Evolutionary conservation across 768 basidiomycete genomes (phyloP).

Genomic region (Kwoniella sp.): DNA sequence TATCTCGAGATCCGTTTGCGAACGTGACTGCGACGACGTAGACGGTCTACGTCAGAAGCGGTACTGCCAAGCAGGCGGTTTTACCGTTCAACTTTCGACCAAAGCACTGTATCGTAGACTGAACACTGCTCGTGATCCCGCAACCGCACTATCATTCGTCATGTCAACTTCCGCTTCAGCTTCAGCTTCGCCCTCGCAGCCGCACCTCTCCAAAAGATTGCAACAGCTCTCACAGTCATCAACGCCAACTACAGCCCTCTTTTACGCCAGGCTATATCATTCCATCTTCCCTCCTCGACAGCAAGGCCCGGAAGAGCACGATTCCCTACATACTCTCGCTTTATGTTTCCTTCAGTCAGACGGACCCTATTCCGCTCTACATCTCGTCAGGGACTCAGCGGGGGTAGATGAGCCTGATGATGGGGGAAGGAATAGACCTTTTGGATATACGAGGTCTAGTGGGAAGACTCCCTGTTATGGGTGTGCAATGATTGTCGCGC

Average conservation of each 20-base stretch:
- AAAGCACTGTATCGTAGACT: too few species aligned
- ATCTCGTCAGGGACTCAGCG: slow-evolving; percentile 42
- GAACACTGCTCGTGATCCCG: too few species aligned
- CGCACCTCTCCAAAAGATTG: slow-evolving; percentile 34
- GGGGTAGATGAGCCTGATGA: slow-evolving; percentile 29
- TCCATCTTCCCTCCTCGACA: slow-evolving; percentile 27
- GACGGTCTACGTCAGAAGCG: too few species aligned
- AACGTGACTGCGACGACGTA: too few species aligned
- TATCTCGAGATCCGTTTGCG: too few species aligned
- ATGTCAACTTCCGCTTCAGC: background rate
- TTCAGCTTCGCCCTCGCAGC: slow-evolving; percentile 23
- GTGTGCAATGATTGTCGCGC: slow-evolving; percentile 50
- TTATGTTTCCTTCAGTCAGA: slow-evolving; percentile 37
- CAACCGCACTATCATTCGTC: background rate
- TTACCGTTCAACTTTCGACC: too few species aligned
- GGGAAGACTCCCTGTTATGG: slow-evolving; percentile 29
- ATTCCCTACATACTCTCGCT: slow-evolving; percentile 43
- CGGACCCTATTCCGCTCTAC: slow-evolving; percentile 41
- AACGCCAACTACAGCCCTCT: slow-evolving; percentile 34
- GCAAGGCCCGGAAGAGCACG: slow-evolving; percentile 39
- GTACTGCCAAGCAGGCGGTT: too few species aligned
- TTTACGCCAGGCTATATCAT: slow-evolving; percentile 45
- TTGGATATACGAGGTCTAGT: background rate
- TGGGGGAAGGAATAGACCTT: slow-evolving; percentile 2
- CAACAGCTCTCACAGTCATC: slow-evolving; percentile 36